These are phyloP conservation scores for Uronychia setigera DNA, from an alignment of 73 alveolate genomes.

Conservation along the genomic window DNA sequence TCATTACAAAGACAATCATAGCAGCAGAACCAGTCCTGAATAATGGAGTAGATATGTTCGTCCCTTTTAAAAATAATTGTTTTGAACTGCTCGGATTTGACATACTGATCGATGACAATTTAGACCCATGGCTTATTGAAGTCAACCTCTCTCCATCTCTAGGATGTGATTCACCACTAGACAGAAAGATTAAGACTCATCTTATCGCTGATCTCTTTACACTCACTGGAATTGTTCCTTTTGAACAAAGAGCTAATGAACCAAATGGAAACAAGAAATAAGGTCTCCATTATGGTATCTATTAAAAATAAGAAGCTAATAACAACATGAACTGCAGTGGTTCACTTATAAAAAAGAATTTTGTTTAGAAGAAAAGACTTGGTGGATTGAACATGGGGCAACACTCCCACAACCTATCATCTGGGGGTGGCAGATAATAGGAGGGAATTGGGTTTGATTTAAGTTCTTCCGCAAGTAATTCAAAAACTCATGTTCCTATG, in stretches of 20 bases:
- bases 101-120: constrained; percentile 72
- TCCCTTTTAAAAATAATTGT: constrained; percentile 56
- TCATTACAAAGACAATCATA: constrained; percentile 57
- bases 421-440: too few species aligned
- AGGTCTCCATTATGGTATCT: constrained; percentile 63
- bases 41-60: constrained; percentile 64
- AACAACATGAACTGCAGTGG: too few species aligned
- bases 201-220: constrained; percentile 82
- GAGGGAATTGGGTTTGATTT: too few species aligned
- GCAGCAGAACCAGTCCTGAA: constrained; percentile 38
- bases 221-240: constrained; percentile 70
- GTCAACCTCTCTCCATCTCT: constrained; percentile 93
- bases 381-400: too few species aligned
- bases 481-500: too few species aligned
- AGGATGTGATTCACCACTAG: constrained; percentile 88
- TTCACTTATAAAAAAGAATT: too few species aligned
- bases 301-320: too few species aligned
- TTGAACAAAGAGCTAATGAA: constrained; percentile 25
- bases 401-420: too few species aligned
- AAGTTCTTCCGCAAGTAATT: too few species aligned
- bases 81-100: constrained; percentile 86
- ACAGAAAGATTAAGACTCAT: constrained; percentile 81
- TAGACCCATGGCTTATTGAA: constrained; percentile 95
- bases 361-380: too few species aligned
- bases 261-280: constrained; percentile 30